Evolutionary conservation across 179 eudicot species (phyloP).

Genomic region (Actinidia chinensis): DNA sequence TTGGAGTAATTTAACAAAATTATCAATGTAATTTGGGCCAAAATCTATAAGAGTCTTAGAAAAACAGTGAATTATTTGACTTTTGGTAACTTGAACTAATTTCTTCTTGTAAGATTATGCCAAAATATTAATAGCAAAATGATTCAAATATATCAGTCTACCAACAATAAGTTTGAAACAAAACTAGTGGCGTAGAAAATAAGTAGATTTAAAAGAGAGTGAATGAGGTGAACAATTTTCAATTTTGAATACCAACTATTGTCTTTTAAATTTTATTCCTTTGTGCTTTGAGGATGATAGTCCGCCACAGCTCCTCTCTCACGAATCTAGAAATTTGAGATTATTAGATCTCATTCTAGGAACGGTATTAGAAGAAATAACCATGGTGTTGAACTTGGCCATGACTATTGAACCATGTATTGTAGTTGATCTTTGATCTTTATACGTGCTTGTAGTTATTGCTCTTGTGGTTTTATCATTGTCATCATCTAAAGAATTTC

Average conservation of each 20-base stretch:
- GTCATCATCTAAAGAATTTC: neutral
- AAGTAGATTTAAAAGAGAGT: too few relatives aligned
- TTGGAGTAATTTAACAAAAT: too few relatives aligned
- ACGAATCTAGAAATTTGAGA: neutral
- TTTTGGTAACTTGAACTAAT: too few relatives aligned
- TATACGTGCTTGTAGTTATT: neutral
- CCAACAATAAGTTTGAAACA: too few relatives aligned
- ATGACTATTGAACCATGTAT: neutral
- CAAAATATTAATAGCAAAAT: too few relatives aligned
- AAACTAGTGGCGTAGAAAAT: too few relatives aligned
- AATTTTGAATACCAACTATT: neutral
- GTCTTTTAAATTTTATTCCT: neutral
- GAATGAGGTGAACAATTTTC: too few relatives aligned
- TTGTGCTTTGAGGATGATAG: neutral
- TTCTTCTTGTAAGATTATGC: too few relatives aligned
- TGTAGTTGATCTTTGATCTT: neutral
- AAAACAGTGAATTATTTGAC: too few relatives aligned
- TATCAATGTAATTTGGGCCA: too few relatives aligned
- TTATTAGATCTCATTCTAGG: neutral
- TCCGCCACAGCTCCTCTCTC: neutral
- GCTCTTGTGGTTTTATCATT: neutral
- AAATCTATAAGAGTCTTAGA: too few relatives aligned
- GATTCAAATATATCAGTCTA: too few relatives aligned
- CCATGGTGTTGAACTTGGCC: neutral
- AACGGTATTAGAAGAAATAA: neutral